Evolutionary conservation across 257 asterid genomes (phyloP), one percentile per base, ranked within the genome.

Genomic region (Ocimum tenuiflorum): DNA sequence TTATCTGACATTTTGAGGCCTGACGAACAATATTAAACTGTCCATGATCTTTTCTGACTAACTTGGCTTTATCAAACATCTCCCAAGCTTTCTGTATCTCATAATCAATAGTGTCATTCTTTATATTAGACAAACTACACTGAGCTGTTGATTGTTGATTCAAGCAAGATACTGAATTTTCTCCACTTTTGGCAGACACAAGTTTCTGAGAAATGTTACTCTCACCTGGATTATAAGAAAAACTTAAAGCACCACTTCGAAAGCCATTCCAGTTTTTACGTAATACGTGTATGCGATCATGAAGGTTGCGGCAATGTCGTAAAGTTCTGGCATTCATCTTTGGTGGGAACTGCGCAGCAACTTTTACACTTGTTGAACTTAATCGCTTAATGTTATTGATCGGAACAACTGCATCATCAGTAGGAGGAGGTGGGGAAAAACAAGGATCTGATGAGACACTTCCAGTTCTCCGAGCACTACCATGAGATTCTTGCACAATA

Each of bases 11-110:
- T 62, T 81, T 81, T 36, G 80, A 69, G 61, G 80, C 65, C 31
- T 27, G 65, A 58, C 8, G 15, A 11, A 15, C 48, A 65, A 51
- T 58, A 20, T 27, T 68, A 27, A 72, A 64, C 41, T 55, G 51
- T 38, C 15, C 68, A 52, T 3, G 50, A 23, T 51, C 52, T 63
- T 45, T 60, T 66, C 63, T 75, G 62, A 69, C 29, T 48, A 85
- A 66, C 79, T 80, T 88, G 6, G 96, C 94, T 70, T 78, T 79
- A 56, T 72, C 73, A 79, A 83, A 38, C 94, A 88, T 85, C 74
- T 79, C 80, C 91, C 96, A 88, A 19, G 91, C 96, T 70, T 72
- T 83, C 55, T 72, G 75, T 73, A 83, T 80, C 70, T 77, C 87
- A 43, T 24, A 33, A 39, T 77, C 63, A 45, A 56, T 54, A 53